phyloP scores from a whole-genome alignment of 495 filamentous ascomycete species.

The Staphylotrichum longicolle region DNA sequence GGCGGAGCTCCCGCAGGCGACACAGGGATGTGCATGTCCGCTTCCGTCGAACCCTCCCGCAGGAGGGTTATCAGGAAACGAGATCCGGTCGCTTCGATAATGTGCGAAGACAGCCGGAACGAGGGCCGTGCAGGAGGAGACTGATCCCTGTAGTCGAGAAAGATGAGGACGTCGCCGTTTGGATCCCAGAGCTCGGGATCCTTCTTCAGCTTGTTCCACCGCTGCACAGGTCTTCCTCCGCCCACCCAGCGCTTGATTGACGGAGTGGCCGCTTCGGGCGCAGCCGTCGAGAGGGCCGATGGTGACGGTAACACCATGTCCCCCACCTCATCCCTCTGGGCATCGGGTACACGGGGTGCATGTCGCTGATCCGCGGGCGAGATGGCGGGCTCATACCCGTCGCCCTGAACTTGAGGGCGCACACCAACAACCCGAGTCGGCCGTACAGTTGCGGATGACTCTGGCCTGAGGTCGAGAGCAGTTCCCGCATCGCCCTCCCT shows the following conservation, averaged over 20 bases:
- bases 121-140: constrained; percentile 50
- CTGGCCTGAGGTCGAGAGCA: constrained; percentile 29
- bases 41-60: constrained; percentile 51
- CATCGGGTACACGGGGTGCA: constrained; percentile 12
- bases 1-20: constrained; percentile 46
- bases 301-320: constrained; percentile 25
- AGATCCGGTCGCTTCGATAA: constrained; percentile 56
- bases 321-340: constrained; percentile 10
- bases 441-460: constrained; percentile 40
- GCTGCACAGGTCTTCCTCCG: constrained; percentile 44
- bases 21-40: constrained; percentile 42
- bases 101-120: constrained; percentile 55
- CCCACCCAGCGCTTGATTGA: constrained; percentile 53
- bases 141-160: constrained; percentile 47
- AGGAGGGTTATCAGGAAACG: constrained; percentile 51
- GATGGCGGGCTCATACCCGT: constrained; percentile 30
- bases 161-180: constrained; percentile 60
- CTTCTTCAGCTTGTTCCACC: constrained; percentile 55
- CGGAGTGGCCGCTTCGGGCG: constrained; percentile 26
- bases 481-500: constrained; percentile 29
- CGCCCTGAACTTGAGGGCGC: constrained; percentile 25
- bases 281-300: constrained; percentile 34
- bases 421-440: constrained; percentile 7
- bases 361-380: constrained; percentile 20
- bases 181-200: constrained; percentile 64